phyloP scores from a whole-genome alignment of 257 asterid species.

The Ilex aquifolium region DNA sequence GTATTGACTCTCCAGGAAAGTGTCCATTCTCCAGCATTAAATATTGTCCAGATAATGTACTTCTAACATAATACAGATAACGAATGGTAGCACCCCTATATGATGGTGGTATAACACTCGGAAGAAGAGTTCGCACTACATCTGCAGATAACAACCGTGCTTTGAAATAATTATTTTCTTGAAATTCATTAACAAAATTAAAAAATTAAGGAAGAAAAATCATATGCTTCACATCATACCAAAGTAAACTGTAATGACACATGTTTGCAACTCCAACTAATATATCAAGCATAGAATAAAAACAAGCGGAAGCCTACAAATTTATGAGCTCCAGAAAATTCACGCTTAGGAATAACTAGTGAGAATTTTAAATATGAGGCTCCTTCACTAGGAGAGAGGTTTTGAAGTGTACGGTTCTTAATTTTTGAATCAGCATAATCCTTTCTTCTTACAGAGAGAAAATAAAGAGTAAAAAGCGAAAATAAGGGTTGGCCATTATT shows the following conservation, averaged over 20 bases:
- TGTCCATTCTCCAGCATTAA: constrained; percentile 51
- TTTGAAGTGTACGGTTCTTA: background rate
- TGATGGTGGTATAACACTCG: constrained; percentile 72
- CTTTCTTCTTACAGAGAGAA: background rate
- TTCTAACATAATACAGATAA: constrained; percentile 58
- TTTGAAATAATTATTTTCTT: background rate
- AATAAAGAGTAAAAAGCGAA: background rate
- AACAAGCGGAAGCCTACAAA: background rate
- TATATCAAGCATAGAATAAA: no score
- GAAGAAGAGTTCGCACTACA: constrained; percentile 62
- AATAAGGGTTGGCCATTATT: no score
- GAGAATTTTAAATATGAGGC: background rate
- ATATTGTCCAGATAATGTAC: constrained; percentile 56
- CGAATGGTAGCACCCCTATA: constrained; percentile 89
- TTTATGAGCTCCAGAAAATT: background rate
- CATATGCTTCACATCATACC: no score
- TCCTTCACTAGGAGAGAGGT: background rate
- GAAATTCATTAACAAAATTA: no score
- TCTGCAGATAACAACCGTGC: constrained; percentile 32
- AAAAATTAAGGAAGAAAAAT: no score
- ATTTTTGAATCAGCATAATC: background rate
- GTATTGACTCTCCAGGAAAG: constrained; percentile 46
- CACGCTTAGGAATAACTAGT: background rate
- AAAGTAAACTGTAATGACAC: no score
- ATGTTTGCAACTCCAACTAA: no score